phyloP scores from a whole-genome alignment of 176 grass and related monocot genomes.

The Themeda triandra region DNA sequence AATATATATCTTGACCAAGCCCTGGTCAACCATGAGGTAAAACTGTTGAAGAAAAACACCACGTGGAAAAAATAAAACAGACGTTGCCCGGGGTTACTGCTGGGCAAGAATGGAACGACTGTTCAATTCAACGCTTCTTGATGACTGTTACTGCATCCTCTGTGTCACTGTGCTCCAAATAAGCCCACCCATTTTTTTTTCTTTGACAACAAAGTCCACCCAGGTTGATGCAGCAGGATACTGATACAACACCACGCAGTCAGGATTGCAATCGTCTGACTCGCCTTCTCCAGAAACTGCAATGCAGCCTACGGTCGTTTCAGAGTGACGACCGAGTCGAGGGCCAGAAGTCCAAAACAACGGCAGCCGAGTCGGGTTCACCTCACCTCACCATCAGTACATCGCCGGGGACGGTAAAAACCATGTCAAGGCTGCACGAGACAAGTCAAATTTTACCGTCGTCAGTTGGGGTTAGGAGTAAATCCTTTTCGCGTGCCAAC shows the following conservation, averaged over 20 bases:
- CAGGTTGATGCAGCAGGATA: neutral
- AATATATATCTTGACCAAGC: neutral
- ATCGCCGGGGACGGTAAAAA: neutral
- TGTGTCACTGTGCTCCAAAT: neutral
- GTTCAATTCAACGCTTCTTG: neutral
- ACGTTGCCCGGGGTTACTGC: neutral
- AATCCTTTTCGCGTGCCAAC: neutral
- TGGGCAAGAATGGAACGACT: neutral
- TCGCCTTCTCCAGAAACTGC: neutral
- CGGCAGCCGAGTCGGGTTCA: neutral
- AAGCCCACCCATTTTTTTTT: too few species aligned
- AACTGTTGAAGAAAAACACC: too few species aligned
- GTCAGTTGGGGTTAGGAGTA: neutral
- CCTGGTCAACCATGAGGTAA: too few species aligned
- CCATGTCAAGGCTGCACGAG: neutral
- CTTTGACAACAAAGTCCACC: too few species aligned
- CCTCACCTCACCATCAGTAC: neutral
- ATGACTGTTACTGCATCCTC: neutral
- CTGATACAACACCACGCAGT: neutral
- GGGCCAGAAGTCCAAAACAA: neutral
- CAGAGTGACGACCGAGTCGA: neutral
- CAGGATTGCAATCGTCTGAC: neutral
- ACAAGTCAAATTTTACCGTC: neutral
- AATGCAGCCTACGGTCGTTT: neutral
- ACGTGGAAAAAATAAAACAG: neutral